phyloP scores from a whole-genome alignment of 2,329 filamentous ascomycete species.

The Domatiomyces globalis region DNA sequence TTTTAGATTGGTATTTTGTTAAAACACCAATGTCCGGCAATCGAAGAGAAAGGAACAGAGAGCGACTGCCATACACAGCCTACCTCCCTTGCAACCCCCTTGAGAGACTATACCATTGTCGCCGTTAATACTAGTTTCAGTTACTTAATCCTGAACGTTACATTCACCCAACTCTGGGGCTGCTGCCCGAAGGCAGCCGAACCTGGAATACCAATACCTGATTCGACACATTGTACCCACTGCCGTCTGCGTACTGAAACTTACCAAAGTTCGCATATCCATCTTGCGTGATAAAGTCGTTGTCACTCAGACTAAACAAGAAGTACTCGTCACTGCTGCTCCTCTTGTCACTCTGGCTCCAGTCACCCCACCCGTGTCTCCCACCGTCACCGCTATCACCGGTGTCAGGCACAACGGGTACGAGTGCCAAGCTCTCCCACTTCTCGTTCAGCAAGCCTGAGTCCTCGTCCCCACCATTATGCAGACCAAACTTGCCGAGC shows the following conservation, averaged over 20 bases:
- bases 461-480: constrained; percentile 53
- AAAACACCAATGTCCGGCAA: too few relatives aligned
- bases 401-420: constrained; percentile 40
- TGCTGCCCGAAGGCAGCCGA: constrained; percentile 25
- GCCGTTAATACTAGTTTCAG: too few relatives aligned
- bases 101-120: too few relatives aligned
- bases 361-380: constrained; percentile 11
- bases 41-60: too few relatives aligned
- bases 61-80: too few relatives aligned
- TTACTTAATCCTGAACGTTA: background rate
- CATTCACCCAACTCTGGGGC: background rate
- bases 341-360: background rate
- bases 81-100: too few relatives aligned
- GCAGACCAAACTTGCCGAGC: constrained; percentile 50
- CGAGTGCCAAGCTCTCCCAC: constrained; percentile 56
- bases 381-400: constrained; percentile 9
- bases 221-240: constrained; percentile 45
- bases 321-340: constrained; percentile 41
- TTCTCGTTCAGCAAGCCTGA: constrained; percentile 55
- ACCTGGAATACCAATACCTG: constrained; percentile 52
- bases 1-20: background rate
- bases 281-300: constrained; percentile 63
- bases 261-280: constrained; percentile 45
- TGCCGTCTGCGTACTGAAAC: constrained; percentile 42
- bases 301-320: constrained; percentile 54